phyloP scores from a whole-genome alignment of 176 grass and related monocot species.

The Cenchrus purpureus region DNA sequence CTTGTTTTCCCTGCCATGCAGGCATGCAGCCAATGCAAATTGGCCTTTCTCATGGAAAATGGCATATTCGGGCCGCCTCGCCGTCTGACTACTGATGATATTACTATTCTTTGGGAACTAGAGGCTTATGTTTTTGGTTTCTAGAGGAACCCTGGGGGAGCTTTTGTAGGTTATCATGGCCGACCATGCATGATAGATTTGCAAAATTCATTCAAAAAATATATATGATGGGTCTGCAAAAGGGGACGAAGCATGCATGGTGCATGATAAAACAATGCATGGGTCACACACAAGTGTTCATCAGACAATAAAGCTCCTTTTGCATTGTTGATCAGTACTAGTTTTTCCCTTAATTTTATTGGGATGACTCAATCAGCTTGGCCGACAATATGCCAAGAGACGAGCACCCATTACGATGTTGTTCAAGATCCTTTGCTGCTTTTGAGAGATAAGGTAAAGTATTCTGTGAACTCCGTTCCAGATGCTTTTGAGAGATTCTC shows the following conservation, averaged over 20 bases:
- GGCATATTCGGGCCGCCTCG: constrained; percentile 32
- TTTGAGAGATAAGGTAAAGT: background rate
- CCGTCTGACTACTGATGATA: background rate
- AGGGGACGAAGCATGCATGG: background rate
- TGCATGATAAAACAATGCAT: background rate
- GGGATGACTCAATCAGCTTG: constrained; percentile 1
- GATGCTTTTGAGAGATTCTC: background rate
- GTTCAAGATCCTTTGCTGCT: background rate
- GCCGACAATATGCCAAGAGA: constrained; percentile 11
- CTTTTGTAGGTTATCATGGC: constrained; percentile 38
- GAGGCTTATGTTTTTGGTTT: background rate
- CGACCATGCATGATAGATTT: constrained; percentile 41
- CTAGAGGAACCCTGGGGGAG: background rate
- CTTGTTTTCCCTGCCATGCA: constrained; percentile 2
- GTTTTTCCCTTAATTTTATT: background rate
- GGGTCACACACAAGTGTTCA: background rate
- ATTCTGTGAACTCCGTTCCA: background rate
- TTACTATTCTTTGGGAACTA: background rate
- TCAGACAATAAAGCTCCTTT: background rate
- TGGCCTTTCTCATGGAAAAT: background rate
- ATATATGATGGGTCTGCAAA: constrained; percentile 32
- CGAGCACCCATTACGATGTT: background rate
- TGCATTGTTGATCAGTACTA: background rate
- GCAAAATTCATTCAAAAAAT: background rate
- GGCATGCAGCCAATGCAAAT: background rate